These are phyloP conservation scores for Phaeosphaeria sp. DNA, from an alignment of 2,329 filamentous ascomycete genomes.

Conservation along the genomic window DNA sequence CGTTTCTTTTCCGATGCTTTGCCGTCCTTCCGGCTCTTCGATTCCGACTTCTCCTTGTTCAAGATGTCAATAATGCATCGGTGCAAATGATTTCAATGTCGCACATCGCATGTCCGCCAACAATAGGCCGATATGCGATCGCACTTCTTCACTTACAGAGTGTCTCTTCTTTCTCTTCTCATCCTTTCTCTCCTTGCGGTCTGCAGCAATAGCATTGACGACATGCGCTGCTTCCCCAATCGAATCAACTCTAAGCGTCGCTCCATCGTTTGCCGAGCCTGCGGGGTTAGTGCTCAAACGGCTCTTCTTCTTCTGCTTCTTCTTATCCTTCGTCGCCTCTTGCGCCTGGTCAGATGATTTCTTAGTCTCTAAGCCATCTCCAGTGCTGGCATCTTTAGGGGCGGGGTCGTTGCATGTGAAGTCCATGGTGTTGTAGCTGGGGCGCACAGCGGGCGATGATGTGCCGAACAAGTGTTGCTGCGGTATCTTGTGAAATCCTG, in stretches of 20 bases:
- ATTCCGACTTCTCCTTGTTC: background rate
- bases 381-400: background rate
- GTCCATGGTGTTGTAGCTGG: background rate
- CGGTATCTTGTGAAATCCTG: background rate
- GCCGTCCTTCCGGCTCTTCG: background rate
- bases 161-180: constrained; percentile 10
- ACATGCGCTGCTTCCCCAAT: background rate
- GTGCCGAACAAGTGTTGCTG: background rate
- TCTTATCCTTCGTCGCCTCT: background rate
- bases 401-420: background rate
- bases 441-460: background rate
- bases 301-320: background rate
- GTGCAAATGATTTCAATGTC: background rate
- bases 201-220: background rate
- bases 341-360: background rate
- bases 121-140: background rate
- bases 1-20: constrained; percentile 21
- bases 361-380: background rate
- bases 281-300: background rate
- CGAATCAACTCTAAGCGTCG: background rate
- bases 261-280: background rate
- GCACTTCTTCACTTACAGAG: background rate
- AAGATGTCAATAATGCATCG: background rate
- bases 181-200: constrained; percentile 2
- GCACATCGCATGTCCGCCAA: background rate